Evolutionary conservation across 495 filamentous ascomycete genomes (phyloP), one percentile per base, ranked within the genome.

Genomic region (Neurospora sp.): DNA sequence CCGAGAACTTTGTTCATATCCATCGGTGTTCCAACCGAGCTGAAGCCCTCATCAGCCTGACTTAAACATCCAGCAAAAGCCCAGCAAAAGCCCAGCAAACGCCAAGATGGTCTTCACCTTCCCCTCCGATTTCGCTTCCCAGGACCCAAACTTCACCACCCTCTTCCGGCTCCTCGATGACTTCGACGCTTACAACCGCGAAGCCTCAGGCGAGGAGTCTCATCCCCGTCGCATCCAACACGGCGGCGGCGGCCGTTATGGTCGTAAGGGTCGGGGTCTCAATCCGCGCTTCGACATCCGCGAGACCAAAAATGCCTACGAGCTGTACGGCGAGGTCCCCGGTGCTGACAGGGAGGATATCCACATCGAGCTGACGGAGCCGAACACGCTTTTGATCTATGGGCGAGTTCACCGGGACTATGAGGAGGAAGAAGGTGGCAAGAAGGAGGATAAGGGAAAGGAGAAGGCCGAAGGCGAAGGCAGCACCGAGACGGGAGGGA

Each of bases 291-390:
- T 96, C 81, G 93, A 96, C 78, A 88, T 94, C 61, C 86, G 87
- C 71, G 92, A 94, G 80, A 76, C 82, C 10, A 79, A 82, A 7
- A 79, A 89, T 2, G 81, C 78, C 71, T 96, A 94, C 79, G 85
- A 93, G 75, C 88, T 96, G 12, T 88, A 94, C 76, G 92, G 92
- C 75, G 93, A 96, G 77, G 83, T 96, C 1, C 92, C 93, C 0
- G 93, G 93, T 41, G 84, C 92, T 59, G 86, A 91, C 46, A 90
- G 92, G 78, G 87, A 89, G 73, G 84, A 93, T 77, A 81, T 96
- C 76, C 83, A 88, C 42, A 91, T 96, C 77, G 92, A 94, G 78
- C 94, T 94, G 83, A 87, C 87, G 53, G 92, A 94, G 76, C 81
- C 85, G 12, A 84, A 90, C 39, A 93, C 89, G 0, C 81, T 96